Evolutionary conservation across 108 stramenopile genomes (phyloP), one percentile per base, ranked within the genome.

Genomic region (Fistulifera solaris): DNA sequence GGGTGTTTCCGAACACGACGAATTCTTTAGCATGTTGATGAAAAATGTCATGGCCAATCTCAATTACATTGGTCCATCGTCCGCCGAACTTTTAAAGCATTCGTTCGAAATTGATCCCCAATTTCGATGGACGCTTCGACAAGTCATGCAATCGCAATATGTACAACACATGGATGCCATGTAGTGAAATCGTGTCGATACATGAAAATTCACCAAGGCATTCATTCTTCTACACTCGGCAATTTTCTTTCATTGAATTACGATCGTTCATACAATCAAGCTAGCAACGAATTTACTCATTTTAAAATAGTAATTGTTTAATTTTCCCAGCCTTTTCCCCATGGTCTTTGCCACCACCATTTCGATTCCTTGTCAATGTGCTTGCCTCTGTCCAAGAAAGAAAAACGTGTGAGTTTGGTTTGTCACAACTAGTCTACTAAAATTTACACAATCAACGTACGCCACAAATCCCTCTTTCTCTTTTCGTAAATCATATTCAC

Each of bases 401-500:
- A 35, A 8, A 35, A 35, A 35, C 8, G 31, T n/a, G n/a, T n/a
- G n/a, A n/a, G n/a, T n/a, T n/a, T n/a, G n/a, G n/a, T n/a, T n/a
- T n/a, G n/a, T n/a, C n/a, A n/a, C n/a, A n/a, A n/a, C n/a, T n/a
- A n/a, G n/a, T n/a, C n/a, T n/a, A n/a, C n/a, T n/a, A 8, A 35
- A 35, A 35, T 8, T 6, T 35, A 3, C 31, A 35, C 31, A 35
- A 35, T 6, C 31, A 35, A 35, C 31, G 3, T 35, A 35, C 1
- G 89, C 89, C 44, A 85, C 63, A 59, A 69, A 90, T n/a, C 89
- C 89, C 27, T 70, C 80, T 58, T 75, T 84, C 63, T 90, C 89
- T 66, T 86, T 90, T 26, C 72, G 62, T 56, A 75, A 82, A 57
- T 90, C 89, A 49, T 86, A 86, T 70, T 86, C 84, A 6, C 68